Base-by-base conservation (phyloP, 2,329 filamentous ascomycete species). In the Xylariaceae sp. region DNA sequence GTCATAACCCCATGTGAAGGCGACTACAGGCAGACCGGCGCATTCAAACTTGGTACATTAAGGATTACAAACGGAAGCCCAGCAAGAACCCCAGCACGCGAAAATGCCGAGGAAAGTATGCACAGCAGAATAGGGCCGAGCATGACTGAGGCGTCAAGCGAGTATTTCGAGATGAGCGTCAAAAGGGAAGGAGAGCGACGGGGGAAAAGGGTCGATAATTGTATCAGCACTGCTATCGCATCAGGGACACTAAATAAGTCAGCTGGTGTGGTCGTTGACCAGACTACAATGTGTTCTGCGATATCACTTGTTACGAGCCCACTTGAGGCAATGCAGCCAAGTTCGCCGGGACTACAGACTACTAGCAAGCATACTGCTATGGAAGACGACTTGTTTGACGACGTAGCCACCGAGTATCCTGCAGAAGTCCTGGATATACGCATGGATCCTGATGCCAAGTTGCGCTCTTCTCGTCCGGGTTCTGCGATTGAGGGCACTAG, bases 21-120 rank as follows among this genome's bases (percentile, higher is more conserved):
- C 28, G 76, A 80, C n/a, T 86, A 85, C 60, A 74, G 74, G 53
- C 81, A 84, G 42, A 76, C 82, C 31, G 83, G 83, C 3, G 80
- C 75, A 11, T 86, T 84, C 63, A 83, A 83, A 62, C 76, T 84
- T 48, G 84, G 84, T 2, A 81, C 81, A 1, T 62, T 87, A 45
- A 77, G 81, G 34, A 85, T 87, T 50, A 84, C 74, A 18, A 87
- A 87, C 64, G 83, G 81, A 13, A 80, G 76, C 51, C 83, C 83
- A 2, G 66, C 67, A 13, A 67, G 70, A n/a, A 81, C 76, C 43
- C 69, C 74, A 13, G 50, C 57, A 13, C 50, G 51, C 43, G 53
- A 60, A 42, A 33, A 42, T 38, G 22, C 28, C 34, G 48, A 51
- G 41, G 47, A 54, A 16, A 40, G 34, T 22, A 46, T 36, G n/a